A percentile compares a stretch with the other conserved stretches of the same genome.
Evolutionary conservation across 495 filamentous ascomycete genomes (phyloP).

Genomic region (Saxophila tyrrhenica): DNA sequence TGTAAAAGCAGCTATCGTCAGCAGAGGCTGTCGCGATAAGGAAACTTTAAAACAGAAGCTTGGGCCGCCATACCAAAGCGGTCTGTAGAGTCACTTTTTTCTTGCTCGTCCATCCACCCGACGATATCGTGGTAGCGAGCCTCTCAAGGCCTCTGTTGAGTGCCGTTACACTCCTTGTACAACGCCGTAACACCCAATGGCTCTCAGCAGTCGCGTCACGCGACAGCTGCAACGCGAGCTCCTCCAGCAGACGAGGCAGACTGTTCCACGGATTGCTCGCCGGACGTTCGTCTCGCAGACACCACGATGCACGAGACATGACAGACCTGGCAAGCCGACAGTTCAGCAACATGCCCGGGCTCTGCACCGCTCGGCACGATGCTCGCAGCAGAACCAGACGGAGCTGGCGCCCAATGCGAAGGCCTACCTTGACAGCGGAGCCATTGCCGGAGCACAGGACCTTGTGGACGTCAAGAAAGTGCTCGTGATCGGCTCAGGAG

Average conservation of each 20-base stretch:
- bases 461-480: conserved; percentile 94
- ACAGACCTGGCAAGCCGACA: background rate
- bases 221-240: conserved; percentile 13
- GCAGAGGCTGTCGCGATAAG: background rate
- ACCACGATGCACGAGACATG: background rate
- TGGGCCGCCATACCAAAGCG: background rate
- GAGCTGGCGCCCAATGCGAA: conserved; percentile 71
- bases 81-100: background rate
- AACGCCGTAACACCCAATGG: conserved; percentile 6
- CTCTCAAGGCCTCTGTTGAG: background rate
- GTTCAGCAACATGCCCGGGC: conserved; percentile 2
- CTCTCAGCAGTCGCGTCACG: conserved; percentile 8
- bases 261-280: background rate
- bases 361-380: conserved; percentile 6
- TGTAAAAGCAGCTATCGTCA: too few relatives aligned
- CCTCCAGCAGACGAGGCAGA: conserved; percentile 12
- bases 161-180: background rate
- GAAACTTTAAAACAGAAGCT: background rate
- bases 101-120: background rate
- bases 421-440: conserved; percentile 79
- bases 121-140: background rate
- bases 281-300: conserved; percentile 14
- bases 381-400: conserved; percentile 15
- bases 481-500: conserved; percentile 90
- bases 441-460: conserved; percentile 57